Evolutionary conservation across 208 protist genomes (phyloP), one percentile per base, ranked within the genome.

Genomic region (Leishmania braziliensis): DNA sequence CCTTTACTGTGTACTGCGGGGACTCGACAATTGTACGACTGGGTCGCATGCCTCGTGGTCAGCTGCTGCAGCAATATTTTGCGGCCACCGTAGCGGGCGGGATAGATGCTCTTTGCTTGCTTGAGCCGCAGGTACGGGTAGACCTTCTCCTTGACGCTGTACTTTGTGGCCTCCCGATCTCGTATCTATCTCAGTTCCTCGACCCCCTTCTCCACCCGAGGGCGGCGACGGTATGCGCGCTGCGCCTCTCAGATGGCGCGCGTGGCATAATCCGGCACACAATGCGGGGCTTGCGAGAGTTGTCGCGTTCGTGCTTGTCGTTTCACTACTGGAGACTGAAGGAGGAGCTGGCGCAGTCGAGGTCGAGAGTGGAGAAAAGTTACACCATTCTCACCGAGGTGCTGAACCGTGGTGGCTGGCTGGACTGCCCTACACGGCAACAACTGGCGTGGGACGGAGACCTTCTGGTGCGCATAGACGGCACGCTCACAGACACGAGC

Each of bases 1-100:
- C 63, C 0, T 85, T 95, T 85, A 80, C 86, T 81, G 82, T 94
- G 10, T 95, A 95, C 75, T 90, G 87, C 23, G 74, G 56, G 46
- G 81, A 79, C 74, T 87, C 88, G 46, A 80, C 88, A 46, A 73
- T 90, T 5, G 81, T 87, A 29, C 83, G 81, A 26, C 84, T 93
- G 46, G 81, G 79, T 12, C 83, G 85, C 66, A 83, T 91, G 56
- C 83, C 85, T 23, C 78, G 80, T 16, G 86, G 88, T 18, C 83
- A 84, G 80, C 84, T 84, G 48, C 82, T 91, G 69, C 79, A 79
- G 78, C 79, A 85, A 63, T 75, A 82, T 36, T 89, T 89, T 74
- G 66, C 79, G 56, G 77, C 75, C 18, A 85, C 85, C 36, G 71
- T 71, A 12, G 58, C 69, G 26, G 71, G 83, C 56, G 84, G 85